Evolutionary conservation across 1,139 yeast genomes (phyloP).

Genomic region (Hyphopichia khmerensis): DNA sequence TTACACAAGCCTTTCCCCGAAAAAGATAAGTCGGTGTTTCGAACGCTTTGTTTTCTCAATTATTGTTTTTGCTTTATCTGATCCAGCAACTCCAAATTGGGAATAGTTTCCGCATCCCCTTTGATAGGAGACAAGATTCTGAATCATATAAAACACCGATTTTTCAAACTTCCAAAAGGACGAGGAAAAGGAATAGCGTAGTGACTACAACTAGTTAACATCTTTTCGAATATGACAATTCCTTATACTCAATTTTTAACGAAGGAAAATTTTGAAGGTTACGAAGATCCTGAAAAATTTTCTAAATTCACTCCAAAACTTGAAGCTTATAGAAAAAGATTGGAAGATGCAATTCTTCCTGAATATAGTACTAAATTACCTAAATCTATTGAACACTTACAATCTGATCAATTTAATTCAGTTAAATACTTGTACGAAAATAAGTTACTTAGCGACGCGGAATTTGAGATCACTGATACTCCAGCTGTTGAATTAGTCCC

Average conservation of each 20-base stretch:
- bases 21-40: too few species aligned
- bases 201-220: too few species aligned
- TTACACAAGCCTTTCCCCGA: too few species aligned
- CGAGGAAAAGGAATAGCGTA: too few species aligned
- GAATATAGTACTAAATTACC: conserved; percentile 45
- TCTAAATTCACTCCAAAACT: conserved; percentile 49
- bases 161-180: background rate
- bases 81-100: too few species aligned
- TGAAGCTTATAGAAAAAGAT: conserved; percentile 44
- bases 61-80: too few species aligned
- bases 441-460: conserved; percentile 42
- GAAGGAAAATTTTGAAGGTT: conserved; percentile 28
- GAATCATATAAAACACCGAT: too few species aligned
- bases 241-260: conserved; percentile 26
- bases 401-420: conserved; percentile 43
- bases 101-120: too few species aligned
- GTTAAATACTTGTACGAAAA: conserved; percentile 42
- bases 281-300: conserved; percentile 38
- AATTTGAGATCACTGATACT: conserved; percentile 48
- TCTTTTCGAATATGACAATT: conserved; percentile 6
- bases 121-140: too few species aligned
- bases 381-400: conserved; percentile 39
- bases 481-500: conserved; percentile 35
- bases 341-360: conserved; percentile 37
- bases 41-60: too few species aligned